Conservation (phyloP, 768 basidiomycete species). For the Tylopilus sp. region DNA sequence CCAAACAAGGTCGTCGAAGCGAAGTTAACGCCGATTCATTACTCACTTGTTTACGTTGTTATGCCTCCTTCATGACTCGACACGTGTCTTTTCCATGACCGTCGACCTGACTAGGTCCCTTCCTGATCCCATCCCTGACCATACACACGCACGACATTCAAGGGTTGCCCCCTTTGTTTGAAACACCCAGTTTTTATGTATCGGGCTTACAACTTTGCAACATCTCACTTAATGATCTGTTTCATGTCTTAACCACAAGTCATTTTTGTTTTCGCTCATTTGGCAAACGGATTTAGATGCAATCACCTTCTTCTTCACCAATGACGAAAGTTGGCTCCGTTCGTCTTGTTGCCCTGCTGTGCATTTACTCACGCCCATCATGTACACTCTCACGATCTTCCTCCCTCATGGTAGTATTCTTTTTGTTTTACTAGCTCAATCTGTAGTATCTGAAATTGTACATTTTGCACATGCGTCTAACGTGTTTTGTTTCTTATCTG, state of each 20-base stretch:
- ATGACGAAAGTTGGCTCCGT: neutral
- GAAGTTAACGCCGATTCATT: slow-evolving; percentile 14
- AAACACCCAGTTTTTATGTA: neutral
- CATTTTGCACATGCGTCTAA: neutral
- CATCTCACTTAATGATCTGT: neutral
- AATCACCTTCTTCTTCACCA: neutral
- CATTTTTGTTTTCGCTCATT: neutral
- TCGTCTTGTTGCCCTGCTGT: neutral
- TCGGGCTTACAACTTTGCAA: neutral
- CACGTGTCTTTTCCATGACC: neutral
- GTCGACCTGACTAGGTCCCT: neutral
- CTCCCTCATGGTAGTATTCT: neutral
- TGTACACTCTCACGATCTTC: neutral
- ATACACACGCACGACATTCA: neutral
- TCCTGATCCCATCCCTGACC: neutral
- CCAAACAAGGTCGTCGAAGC: slow-evolving; percentile 5
- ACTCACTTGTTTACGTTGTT: slow-evolving; percentile 3
- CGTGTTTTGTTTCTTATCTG: neutral
- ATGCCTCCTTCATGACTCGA: slow-evolving; percentile 7
- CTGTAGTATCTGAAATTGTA: slow-evolving; percentile 11
- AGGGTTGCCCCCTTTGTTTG: neutral
- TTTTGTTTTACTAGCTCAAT: neutral
- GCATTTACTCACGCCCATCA: neutral
- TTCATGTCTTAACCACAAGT: slow-evolving; percentile 4
- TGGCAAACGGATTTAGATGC: slow-evolving; percentile 15